phyloP scores from a whole-genome alignment of 148 eudicot genomes.

The Persicaria maculosa region DNA sequence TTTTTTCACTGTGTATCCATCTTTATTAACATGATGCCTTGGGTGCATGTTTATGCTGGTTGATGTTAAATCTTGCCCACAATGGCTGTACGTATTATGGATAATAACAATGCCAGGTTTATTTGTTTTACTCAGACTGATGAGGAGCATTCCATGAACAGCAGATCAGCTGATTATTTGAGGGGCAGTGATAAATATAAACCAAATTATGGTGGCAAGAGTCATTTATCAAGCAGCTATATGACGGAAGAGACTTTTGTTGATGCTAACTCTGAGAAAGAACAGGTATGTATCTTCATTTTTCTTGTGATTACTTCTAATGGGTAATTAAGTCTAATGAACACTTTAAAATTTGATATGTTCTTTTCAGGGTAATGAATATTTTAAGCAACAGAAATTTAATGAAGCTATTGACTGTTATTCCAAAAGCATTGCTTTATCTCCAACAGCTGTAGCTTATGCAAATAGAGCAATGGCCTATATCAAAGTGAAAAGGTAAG shows the following conservation, averaged over 20 bases:
- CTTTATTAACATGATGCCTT: background rate
- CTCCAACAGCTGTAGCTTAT: slow-evolving; percentile 90
- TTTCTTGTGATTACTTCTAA: background rate
- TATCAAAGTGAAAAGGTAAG: slow-evolving; percentile 72
- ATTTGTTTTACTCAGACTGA: background rate
- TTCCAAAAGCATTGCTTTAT: slow-evolving; percentile 86
- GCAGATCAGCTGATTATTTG: slow-evolving; percentile 13
- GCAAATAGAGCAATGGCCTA: slow-evolving; percentile 99
- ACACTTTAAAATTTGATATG: background rate
- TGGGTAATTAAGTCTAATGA: background rate
- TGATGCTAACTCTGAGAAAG: slow-evolving; percentile 93
- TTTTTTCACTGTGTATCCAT: background rate
- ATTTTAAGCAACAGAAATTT: slow-evolving; percentile 82
- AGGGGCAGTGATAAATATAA: background rate
- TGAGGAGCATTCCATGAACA: slow-evolving; percentile 21
- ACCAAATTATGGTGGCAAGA: slow-evolving; percentile 31
- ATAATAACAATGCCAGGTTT: background rate
- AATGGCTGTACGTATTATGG: background rate
- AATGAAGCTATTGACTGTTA: slow-evolving; percentile 93
- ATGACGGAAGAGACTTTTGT: slow-evolving; percentile 41
- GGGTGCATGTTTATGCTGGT: background rate
- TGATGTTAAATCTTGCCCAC: background rate
- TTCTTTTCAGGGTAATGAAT: slow-evolving; percentile 76
- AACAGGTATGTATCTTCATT: slow-evolving; percentile 42
- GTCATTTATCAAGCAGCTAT: slow-evolving; percentile 38